Conservation (phyloP, 768 basidiomycete species). For the Coprinellus micaceus region DNA sequence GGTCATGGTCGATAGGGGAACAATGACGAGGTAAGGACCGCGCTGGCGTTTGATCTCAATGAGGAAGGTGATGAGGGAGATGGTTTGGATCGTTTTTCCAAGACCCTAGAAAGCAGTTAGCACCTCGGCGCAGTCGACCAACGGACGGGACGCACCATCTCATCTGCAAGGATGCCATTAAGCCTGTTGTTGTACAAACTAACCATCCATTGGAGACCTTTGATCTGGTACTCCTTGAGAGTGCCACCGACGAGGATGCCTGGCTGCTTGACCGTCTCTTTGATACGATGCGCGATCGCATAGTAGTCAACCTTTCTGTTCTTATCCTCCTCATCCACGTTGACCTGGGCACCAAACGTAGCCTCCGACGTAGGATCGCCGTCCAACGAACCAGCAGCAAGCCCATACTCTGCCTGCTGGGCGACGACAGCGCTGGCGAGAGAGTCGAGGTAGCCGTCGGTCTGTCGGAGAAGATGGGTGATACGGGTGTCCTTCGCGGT, state of each 20-base stretch:
- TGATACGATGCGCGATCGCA: slow-evolving; percentile 89
- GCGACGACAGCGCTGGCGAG: slow-evolving; percentile 90
- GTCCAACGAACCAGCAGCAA: slow-evolving; percentile 27
- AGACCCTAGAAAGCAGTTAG: slow-evolving; percentile 60
- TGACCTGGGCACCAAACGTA: slow-evolving; percentile 83
- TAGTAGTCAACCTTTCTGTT: slow-evolving; percentile 92
- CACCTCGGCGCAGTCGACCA: slow-evolving; percentile 1
- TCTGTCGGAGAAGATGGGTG: slow-evolving; percentile 91
- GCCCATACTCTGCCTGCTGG: slow-evolving; percentile 77
- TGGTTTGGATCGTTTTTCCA: slow-evolving; percentile 92
- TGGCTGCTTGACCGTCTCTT: slow-evolving; percentile 68
- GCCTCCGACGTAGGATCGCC: slow-evolving; percentile 66
- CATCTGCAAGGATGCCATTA: slow-evolving; percentile 92
- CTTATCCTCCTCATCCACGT: slow-evolving; percentile 52
- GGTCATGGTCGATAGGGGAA: slow-evolving; percentile 93
- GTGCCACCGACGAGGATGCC: slow-evolving; percentile 77
- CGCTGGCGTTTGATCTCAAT: slow-evolving; percentile 86
- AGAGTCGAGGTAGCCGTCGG: slow-evolving; percentile 91
- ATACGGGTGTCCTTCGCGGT: slow-evolving; percentile 99
- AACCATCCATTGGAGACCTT: slow-evolving; percentile 98
- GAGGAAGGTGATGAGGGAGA: slow-evolving; percentile 89
- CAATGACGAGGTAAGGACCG: slow-evolving; percentile 95
- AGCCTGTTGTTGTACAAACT: slow-evolving; percentile 94
- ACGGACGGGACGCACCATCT: slow-evolving; percentile 63
- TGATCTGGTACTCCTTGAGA: slow-evolving; percentile 91